phyloP scores from a whole-genome alignment of 2,329 filamentous ascomycete species.

The Trichoderma polysporum region DNA sequence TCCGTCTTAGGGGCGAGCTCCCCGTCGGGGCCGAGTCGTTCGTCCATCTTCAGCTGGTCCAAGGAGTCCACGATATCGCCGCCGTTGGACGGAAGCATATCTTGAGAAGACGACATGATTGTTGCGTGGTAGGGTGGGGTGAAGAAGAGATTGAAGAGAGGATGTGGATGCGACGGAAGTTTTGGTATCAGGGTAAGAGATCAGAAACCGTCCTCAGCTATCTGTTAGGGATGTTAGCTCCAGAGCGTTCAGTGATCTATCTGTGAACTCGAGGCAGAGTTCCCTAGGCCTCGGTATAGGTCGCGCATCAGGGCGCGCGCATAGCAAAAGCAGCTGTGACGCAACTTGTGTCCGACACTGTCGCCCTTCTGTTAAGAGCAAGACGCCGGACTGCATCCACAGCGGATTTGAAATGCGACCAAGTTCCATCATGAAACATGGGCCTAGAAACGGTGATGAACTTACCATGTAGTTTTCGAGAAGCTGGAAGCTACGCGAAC shows the following conservation, averaged over 20 bases:
- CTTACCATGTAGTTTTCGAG: neutral
- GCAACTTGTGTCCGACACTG: neutral
- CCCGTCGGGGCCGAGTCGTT: conserved; percentile 69
- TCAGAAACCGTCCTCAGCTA: neutral
- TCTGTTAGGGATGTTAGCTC: neutral
- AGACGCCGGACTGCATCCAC: neutral
- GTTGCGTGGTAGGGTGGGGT: conserved; percentile 11
- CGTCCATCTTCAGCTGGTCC: conserved; percentile 66
- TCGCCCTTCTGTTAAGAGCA: neutral
- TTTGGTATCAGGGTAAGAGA: neutral
- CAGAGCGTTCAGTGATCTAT: neutral
- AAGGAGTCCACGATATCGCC: conserved; percentile 61
- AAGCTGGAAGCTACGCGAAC: neutral
- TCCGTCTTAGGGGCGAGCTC: conserved; percentile 86
- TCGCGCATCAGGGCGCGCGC: conserved; percentile 7
- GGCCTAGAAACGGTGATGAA: neutral
- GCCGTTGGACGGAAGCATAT: conserved; percentile 56
- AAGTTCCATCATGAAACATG: neutral
- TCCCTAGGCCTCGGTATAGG: neutral
- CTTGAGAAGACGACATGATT: conserved; percentile 64
- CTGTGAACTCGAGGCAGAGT: neutral
- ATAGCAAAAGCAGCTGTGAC: conserved; percentile 9
- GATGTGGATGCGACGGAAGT: conserved; percentile 8
- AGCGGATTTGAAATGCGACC: neutral
- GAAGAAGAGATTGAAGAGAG: conserved; percentile 2